Evolutionary conservation across 1,139 yeast genomes (phyloP), one percentile per base, ranked within the genome.

Genomic region (Yamadazyma spencermartinsiae): DNA sequence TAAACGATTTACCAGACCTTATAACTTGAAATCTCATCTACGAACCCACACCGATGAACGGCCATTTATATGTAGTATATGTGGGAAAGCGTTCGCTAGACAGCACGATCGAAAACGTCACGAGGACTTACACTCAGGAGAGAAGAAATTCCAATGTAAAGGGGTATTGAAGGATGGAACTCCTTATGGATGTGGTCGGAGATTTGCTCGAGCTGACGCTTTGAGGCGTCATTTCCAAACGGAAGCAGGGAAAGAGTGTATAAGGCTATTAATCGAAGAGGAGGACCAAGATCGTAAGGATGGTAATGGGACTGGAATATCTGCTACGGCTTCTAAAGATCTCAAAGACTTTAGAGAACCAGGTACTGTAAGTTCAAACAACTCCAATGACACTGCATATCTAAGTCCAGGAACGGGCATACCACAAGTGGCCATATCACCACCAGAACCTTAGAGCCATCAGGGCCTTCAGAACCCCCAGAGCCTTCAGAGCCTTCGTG

Each of bases 191-290:
- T 92, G 98, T 64, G 94, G 94, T 2, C 80, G 92, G 52, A 79
- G 83, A 53, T 92, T 92, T 69, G 98, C 98, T 2, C 69, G 98
- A 37, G 95, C 98, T 6, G 98, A 92, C 67, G 98, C 98, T 0
- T 64, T 92, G 39, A 82, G 96, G 17, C 71, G 98, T 49, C 98
- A 92, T 64, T 89, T 92, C 63, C 85, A 90, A 54, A 89, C 98
- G 0, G 98, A 89, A 54, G 86, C 90, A 24, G 98, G 98, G 9
- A 79, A 83, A 49, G 80, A 75, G 45, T 92, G 98, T 70, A 84
- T 92, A 12, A 63, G 80, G 39, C 79, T 86, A 9, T 65, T 87
- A 46, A 69, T 82, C 38, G 90, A 82, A 43, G 96, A 86, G 53
- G 90, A 63, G 39, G 61, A 56, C 30, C 42, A 36, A 29, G 67